phyloP scores from a whole-genome alignment of 306 rosid genomes.

The Senna tora region DNA sequence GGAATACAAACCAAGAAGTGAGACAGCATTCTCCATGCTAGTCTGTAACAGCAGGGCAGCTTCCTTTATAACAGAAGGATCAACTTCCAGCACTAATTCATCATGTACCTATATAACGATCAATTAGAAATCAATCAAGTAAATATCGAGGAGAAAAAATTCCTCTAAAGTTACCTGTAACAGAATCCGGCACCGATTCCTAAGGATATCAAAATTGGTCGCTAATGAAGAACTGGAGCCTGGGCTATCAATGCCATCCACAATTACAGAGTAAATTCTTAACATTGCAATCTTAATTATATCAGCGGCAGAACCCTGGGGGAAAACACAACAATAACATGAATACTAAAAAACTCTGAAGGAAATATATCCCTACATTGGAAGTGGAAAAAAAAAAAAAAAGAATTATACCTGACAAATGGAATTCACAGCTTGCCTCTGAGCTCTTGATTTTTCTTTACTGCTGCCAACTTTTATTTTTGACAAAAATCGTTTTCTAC shows the following conservation, averaged over 20 bases:
- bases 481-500: constrained; percentile 88
- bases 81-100: constrained; percentile 91
- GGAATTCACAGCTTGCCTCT: constrained; percentile 98
- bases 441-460: constrained; percentile 83
- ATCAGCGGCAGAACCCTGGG: constrained; percentile 97
- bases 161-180: constrained; percentile 66
- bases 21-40: constrained; percentile 93
- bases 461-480: constrained; percentile 79
- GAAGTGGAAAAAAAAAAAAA: constrained; percentile 7
- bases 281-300: constrained; percentile 90
- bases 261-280: constrained; percentile 63
- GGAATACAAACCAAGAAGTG: constrained; percentile 72
- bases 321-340: constrained; percentile 35
- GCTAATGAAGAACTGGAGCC: constrained; percentile 52
- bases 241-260: constrained; percentile 44
- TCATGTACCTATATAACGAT: constrained; percentile 79
- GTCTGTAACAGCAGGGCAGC: constrained; percentile 73
- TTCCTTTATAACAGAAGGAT: constrained; percentile 73
- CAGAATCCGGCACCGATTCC: constrained; percentile 74
- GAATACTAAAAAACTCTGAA: constrained; percentile 23
- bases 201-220: constrained; percentile 52
- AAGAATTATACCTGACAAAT: constrained; percentile 74
- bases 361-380: constrained; percentile 3
- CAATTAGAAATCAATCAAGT: constrained; percentile 21
- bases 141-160: constrained; percentile 17